Base-by-base conservation (phyloP, 2,329 filamentous ascomycete genomes). In the Talaromyces rugulosus region DNA sequence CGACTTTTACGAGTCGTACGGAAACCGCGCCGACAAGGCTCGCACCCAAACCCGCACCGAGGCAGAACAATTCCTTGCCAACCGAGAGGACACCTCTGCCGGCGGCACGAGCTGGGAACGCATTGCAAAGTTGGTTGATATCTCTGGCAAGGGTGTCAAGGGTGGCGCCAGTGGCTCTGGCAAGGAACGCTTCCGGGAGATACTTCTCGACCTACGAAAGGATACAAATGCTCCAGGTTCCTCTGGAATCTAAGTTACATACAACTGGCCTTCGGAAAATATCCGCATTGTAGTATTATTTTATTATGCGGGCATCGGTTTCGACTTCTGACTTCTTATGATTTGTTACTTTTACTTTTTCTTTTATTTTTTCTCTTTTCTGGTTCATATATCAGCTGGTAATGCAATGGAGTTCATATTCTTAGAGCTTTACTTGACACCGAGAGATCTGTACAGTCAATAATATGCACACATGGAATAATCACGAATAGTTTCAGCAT, bases 1-100 rank as follows among this genome's bases (percentile, higher is more conserved):
- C 75, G 95, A 97, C 76, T 99, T 98, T 80, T 99, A 99, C 83
- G 93, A 97, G 74, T 97, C 96, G 79, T 99, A 99, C 83, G 98
- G 98, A 82, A 88, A 89, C 77, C 96, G 97, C 82, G 94, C 95
- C 77, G 95, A 99, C 76, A 98, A 98, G 85, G 87, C 86, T 63
- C 89, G 97, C 68, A 83, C 89, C 27, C 91, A 96, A 81, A 95
- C 94, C 61, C 87, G 89, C 71, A 89, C 90, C 76, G 95, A 99
- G 70, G 95, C 94, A 6, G 94, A 98, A 72, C 88, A 96, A 73
- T 99, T 98, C 78, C 81, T 98, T 54, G 88, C 86, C 60, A 92
- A 83, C 76, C 87, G 93, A 64, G 94, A 99, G 75, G 93, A 98
- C 75, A 97, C 93, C 44, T 91, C 92, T 28, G 91, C 91, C 11